Conservation (phyloP, 2,329 filamentous ascomycete genomes). For the Onygenales sp. region DNA sequence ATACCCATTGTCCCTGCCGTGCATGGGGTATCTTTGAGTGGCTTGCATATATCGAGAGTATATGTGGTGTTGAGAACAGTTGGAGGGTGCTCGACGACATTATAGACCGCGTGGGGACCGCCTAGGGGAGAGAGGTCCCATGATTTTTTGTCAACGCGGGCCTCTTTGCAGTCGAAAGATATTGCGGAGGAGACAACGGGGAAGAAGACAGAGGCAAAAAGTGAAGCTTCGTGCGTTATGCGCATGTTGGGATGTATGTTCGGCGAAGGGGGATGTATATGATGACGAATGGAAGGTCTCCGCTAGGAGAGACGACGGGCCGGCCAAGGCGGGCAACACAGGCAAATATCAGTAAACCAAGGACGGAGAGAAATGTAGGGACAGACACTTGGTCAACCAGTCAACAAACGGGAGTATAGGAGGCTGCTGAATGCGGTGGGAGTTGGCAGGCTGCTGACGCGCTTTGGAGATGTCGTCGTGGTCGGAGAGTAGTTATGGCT, state of each 20-base stretch:
- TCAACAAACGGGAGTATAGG: no score
- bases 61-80: slow-evolving; percentile 63
- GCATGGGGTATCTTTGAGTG: slow-evolving; percentile 44
- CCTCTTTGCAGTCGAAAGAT: slow-evolving; percentile 18
- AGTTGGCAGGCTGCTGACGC: not conserved
- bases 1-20: slow-evolving; percentile 10
- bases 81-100: slow-evolving; percentile 13
- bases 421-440: not conserved
- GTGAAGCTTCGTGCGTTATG: slow-evolving; percentile 4
- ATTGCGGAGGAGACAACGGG: slow-evolving; percentile 10
- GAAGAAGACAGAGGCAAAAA: slow-evolving; percentile 12
- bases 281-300: not conserved
- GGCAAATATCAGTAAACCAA: not conserved
- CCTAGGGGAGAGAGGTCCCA: slow-evolving; percentile 20
- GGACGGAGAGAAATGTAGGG: not conserved
- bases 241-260: slow-evolving; percentile 3
- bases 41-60: slow-evolving; percentile 66
- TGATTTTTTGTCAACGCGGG: slow-evolving; percentile 18
- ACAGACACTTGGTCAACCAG: not conserved
- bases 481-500: not conserved
- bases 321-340: not conserved
- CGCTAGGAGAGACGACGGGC: not conserved
- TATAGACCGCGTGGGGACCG: slow-evolving; percentile 15
- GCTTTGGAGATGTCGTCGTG: not conserved
- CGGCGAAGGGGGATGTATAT: not conserved